Conservation (phyloP, 352 stramenopile species). For the Pythium rishiriense region DNA sequence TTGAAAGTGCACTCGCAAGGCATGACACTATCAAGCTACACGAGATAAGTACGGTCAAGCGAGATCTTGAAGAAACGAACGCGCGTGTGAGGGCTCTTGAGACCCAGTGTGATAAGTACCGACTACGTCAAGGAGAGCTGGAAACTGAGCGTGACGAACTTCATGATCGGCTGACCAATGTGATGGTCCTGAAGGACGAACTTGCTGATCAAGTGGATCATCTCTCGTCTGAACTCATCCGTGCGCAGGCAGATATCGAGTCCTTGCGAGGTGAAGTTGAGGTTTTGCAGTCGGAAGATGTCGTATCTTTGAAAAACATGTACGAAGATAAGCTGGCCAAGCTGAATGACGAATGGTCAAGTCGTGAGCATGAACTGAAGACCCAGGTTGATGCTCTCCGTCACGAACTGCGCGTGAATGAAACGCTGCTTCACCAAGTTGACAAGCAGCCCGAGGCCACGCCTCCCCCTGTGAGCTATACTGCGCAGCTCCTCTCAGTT, state of each 20-base stretch:
- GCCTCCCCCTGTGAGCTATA: not conserved
- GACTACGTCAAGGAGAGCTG: constrained; percentile 30
- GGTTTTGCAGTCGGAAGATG: constrained; percentile 63
- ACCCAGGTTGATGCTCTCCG: constrained; percentile 54
- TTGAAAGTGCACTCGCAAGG: constrained; percentile 54
- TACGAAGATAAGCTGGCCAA: constrained; percentile 50
- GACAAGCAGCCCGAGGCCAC: not conserved
- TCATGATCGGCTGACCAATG: constrained; percentile 32
- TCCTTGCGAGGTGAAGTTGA: constrained; percentile 62
- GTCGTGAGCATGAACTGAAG: constrained; percentile 42
- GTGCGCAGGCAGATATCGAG: constrained; percentile 51
- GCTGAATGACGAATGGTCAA: constrained; percentile 51
- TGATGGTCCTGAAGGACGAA: constrained; percentile 50
- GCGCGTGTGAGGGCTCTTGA: constrained; percentile 36
- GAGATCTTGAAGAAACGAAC: constrained; percentile 34
- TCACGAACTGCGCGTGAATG: constrained; percentile 43
- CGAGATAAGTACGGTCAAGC: constrained; percentile 39
- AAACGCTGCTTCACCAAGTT: constrained; percentile 26
- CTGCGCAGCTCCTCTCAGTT: not conserved
- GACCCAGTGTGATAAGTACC: constrained; percentile 40
- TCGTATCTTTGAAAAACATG: constrained; percentile 44
- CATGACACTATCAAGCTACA: constrained; percentile 51
- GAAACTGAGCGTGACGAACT: constrained; percentile 40
- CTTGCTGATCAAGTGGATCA: constrained; percentile 59
- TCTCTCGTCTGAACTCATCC: constrained; percentile 19